Evolutionary conservation across 169 alveolate species (phyloP), one percentile per base, ranked within the genome.

Genomic region (Cryptosporidium bovis): DNA sequence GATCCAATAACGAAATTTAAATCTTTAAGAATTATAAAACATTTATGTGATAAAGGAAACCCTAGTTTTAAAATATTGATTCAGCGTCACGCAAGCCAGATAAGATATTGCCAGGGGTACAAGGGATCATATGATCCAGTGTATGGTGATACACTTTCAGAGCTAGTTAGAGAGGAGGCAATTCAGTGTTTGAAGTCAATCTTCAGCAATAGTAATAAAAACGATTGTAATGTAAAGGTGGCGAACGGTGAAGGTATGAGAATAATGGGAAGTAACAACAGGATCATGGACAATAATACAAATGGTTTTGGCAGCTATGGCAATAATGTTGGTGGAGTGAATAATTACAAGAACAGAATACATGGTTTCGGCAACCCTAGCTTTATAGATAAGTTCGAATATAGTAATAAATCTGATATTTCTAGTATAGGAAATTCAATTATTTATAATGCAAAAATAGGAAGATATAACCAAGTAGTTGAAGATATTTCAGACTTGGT

Each of bases 111-210:
- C n/a, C 87, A 77, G 29, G 64, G 64, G 24, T 77, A 77, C 27
- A 56, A 48, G 46, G 87, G 87, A 8, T n/a, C 71, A 10, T 60
- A 58, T 40, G 87, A 77, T 77, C 87, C 87, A 0, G 64, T 77
- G 8, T 77, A 77, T 62, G 87, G 87, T 4, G 87, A 77, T 62
- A 46, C 87, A 24, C 46, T 77, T 18, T 77, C 87, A 6, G 87
- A 77, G 36, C 50, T 77, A 44, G 87, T 77, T 18, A 77, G 87
- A 60, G 87, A 77, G 29, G 87, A 77, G 65, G 87, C 87, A 20
- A 5, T 24, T 62, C 60, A 44, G 29, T 77, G 87, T 48, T 15
- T 77, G 20, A 77, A 62, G 62, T 58, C 62, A 3, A 77, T 77
- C 16, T 77, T 60, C 64, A 77, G 71, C 34, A 77, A 44, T 16